A percentile compares a stretch with the other conserved stretches of the same genome.
These are phyloP conservation scores for Albophoma yamanashiensis DNA, from an alignment of 2,329 filamentous ascomycete genomes.

Conservation along the genomic window DNA sequence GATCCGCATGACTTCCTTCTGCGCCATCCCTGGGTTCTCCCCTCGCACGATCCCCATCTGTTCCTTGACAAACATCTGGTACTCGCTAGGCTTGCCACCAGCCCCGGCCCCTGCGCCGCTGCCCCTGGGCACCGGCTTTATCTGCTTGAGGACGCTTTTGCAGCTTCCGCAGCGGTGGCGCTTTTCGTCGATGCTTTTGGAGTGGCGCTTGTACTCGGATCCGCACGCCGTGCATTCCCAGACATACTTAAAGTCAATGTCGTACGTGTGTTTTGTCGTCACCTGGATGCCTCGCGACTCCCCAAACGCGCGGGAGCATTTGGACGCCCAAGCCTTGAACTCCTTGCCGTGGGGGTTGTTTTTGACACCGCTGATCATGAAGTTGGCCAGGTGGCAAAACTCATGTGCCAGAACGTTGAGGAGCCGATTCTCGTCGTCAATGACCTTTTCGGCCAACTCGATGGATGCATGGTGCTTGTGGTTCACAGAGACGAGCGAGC, in stretches of 20 bases:
- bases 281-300: conserved; percentile 55
- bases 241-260: conserved; percentile 85
- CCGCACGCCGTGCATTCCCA: conserved; percentile 68
- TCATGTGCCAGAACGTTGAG: conserved; percentile 93
- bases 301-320: conserved; percentile 45
- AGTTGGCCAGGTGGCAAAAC: conserved; percentile 89
- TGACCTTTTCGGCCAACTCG: conserved; percentile 81
- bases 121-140: conserved; percentile 56
- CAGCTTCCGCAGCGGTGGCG: conserved; percentile 72
- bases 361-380: conserved; percentile 69
- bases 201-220: conserved; percentile 71
- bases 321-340: conserved; percentile 66
- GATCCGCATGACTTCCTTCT: conserved; percentile 59
- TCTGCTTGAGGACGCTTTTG: conserved; percentile 59
- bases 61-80: conserved; percentile 49
- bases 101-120: conserved; percentile 5
- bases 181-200: conserved; percentile 66
- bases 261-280: conserved; percentile 82
- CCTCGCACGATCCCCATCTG: conserved; percentile 53
- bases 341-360: conserved; percentile 72
- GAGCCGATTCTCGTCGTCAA: conserved; percentile 65
- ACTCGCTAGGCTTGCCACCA: conserved; percentile 25
- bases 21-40: conserved; percentile 44
- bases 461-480: conserved; percentile 61
- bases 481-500: conserved; percentile 14